Base-by-base conservation (phyloP, 2,329 filamentous ascomycete genomes). In the Fusarium mexicanum region DNA sequence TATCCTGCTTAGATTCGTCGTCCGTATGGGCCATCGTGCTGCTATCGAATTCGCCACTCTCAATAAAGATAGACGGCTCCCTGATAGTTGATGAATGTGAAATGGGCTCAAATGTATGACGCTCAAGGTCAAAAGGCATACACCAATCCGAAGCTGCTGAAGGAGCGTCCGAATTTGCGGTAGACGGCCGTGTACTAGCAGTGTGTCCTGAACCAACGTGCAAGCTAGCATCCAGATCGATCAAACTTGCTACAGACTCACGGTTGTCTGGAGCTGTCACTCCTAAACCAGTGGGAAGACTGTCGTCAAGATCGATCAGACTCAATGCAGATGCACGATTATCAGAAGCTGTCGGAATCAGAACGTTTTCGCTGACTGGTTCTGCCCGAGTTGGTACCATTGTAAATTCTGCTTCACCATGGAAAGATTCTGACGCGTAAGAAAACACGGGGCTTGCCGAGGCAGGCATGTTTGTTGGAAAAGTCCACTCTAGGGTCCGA, bases 301-400 rank as follows among this genome's bases (percentile, higher is more conserved):
- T 43, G 6, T n/a, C 41, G 14, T 43, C 22, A 14, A 43, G 41
- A n/a, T 43, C 22, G n/a, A 43, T 43, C 5, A 43, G 22, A 6
- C 22, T 43, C 22, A 43, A 16, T 14, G 8, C 8, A 14, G 41
- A n/a, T 9, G 41, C 22, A n/a, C 41, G 41, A 6, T n/a, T 43
- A 8, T 43, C 13, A 8, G 41, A 43, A 16, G 22, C 22, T n/a
- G 13, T 9, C 5, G 41, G 22, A 6, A 0, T 6, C 41, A 43
- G 1, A 24, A 14, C 13, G 7, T 10, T n/a, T 16, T 16, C 41
- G 13, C 8, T 6, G 6, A 6, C 41, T n/a, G 14, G 6, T 2
- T 43, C 13, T n/a, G 11, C 16, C 41, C 14, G 22, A 43, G 22
- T 14, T 43, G 13, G 13, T n/a, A 43, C 22, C 14, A n/a, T 43